Base-by-base conservation (phyloP, 352 stramenopile genomes). In the Saprolegnia diclina region DNA sequence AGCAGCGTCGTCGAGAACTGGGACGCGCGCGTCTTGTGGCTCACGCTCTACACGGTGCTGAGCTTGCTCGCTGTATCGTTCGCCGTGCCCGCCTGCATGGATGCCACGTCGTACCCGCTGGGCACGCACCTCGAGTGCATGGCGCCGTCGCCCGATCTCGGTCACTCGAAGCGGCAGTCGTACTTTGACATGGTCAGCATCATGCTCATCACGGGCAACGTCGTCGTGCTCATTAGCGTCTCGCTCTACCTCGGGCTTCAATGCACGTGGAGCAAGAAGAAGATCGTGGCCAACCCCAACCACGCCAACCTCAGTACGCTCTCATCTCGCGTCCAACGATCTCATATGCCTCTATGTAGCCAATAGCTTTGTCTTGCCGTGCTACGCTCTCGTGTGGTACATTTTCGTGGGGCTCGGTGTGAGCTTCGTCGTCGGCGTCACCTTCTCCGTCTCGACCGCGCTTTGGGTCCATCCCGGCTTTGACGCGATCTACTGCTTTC, bases 311-410 rank as follows among this genome's bases (percentile, higher is more conserved):
- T 93, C 63, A 93, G 85, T 93, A 83, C 19, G 82, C n/a, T n/a
- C n/a, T 85, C 13, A 38, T 14, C 59, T 44, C n/a, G 16, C 64
- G 0, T 50, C 16, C 56, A 64, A 64, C 42, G 19, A 11, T 29
- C 13, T 37, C 61, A n/a, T 55, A 13, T 16, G 54, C 44, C n/a
- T 13, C 61, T 29, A 29, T 22, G 4, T 67, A 72, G 69, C 84
- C 18, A 88, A 84, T 61, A 83, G 81, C 1, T 95, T 95, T 65
- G 92, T 95, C 82, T 73, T 95, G n/a, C 87, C 87, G 7, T 93
- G 87, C 64, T 95, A 92, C 52, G 87, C 91, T 71, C 71, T 79
- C 24, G 87, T 95, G 21, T 95, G 83, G 87, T 95, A 95, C 71
- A 89, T 74, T 11, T 89, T 95, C 56, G 76, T 79, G 5, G 71